A percentile compares a stretch with the other conserved stretches of the same genome.
Conservation (phyloP, 192 early-diverging fungal species). For the Entomortierella parvispora region DNA sequence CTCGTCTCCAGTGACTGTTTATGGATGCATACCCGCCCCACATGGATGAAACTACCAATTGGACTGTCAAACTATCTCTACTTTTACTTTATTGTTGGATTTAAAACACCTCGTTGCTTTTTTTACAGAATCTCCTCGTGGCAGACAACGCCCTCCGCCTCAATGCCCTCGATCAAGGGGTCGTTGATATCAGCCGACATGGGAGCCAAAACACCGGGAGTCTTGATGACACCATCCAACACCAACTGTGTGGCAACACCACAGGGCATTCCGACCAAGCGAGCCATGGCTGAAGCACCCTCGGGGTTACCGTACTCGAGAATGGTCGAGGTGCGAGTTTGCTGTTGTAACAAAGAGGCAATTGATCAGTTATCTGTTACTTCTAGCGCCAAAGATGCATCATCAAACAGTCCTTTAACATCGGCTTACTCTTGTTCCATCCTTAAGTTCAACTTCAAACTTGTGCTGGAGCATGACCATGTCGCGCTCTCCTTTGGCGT, state of each 20-base stretch:
- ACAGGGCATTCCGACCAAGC: slow-evolving; percentile 95
- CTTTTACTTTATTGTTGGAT: too few species aligned
- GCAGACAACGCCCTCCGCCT: slow-evolving; percentile 89
- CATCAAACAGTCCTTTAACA: too few species aligned
- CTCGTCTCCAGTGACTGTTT: too few species aligned
- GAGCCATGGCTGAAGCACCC: slow-evolving; percentile 93
- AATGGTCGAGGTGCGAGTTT: slow-evolving; percentile 93
- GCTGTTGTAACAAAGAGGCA: slow-evolving; percentile 38
- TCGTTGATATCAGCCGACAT: slow-evolving; percentile 90
- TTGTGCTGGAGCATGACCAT: slow-evolving; percentile 98
- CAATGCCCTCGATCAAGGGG: slow-evolving; percentile 89
- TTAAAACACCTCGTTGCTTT: not conserved
- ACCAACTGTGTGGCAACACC: slow-evolving; percentile 95
- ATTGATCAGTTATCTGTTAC: not conserved
- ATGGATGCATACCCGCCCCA: too few species aligned
- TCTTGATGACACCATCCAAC: slow-evolving; percentile 80
- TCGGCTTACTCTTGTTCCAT: slow-evolving; percentile 71
- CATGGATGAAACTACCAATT: too few species aligned
- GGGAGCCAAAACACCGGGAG: slow-evolving; percentile 92
- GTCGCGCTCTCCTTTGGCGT: slow-evolving; percentile 90
- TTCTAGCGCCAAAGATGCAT: not conserved
- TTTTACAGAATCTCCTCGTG: slow-evolving; percentile 79
- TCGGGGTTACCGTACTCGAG: slow-evolving; percentile 92
- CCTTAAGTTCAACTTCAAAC: slow-evolving; percentile 93
- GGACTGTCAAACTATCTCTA: too few species aligned